Conservation (phyloP, 208 protist species). For the Willaertia magna region DNA sequence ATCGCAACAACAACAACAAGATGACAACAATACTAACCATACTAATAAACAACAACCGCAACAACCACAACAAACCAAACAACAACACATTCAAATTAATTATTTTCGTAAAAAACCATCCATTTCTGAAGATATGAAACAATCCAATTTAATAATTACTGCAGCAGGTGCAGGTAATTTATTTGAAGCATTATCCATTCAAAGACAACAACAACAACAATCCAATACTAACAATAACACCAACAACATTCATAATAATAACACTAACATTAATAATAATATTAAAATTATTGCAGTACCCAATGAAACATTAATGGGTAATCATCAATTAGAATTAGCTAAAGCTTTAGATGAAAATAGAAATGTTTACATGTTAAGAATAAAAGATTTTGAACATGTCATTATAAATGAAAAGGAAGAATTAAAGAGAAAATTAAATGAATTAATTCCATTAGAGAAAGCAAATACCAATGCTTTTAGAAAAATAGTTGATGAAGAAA, state of each 20-base stretch:
- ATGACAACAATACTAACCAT: no score
- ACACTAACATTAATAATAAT: no score
- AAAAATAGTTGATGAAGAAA: background rate
- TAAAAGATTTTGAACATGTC: background rate
- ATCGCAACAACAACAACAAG: no score
- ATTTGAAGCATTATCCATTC: background rate
- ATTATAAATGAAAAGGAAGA: background rate
- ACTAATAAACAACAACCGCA: no score
- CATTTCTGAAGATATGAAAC: background rate
- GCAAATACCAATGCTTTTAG: background rate
- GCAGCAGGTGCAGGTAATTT: background rate
- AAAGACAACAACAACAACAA: no score
- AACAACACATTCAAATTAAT: background rate
- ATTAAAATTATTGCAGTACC: background rate
- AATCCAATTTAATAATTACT: background rate
- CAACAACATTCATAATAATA: no score
- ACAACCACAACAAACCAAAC: background rate
- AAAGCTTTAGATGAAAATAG: background rate
- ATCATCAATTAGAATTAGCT: constrained; percentile 3
- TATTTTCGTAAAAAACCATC: background rate
- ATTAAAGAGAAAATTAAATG: background rate
- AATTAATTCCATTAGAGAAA: background rate
- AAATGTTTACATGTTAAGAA: background rate
- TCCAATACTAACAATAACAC: no score
- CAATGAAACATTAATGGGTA: background rate